Percentiles rank a stretch among this genome's conserved stretches.
These are phyloP conservation scores for Zizania palustris DNA, from an alignment of 202 grass and related monocot species.

Conservation along the genomic window DNA sequence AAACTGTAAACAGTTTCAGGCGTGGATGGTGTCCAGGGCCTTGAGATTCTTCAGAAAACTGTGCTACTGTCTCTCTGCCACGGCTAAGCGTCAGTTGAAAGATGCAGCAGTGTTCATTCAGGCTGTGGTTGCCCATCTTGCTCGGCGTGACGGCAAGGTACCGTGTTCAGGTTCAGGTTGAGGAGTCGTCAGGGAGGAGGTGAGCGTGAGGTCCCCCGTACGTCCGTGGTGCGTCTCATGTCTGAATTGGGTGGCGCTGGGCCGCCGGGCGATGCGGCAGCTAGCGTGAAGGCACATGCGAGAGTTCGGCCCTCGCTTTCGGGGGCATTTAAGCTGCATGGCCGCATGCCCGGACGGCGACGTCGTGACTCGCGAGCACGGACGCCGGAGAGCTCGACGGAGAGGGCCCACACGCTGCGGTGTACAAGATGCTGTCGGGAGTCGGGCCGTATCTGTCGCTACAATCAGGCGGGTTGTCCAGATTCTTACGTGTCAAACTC, in stretches of 20 bases:
- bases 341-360: conserved; percentile 47
- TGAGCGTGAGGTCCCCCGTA: conserved; percentile 13
- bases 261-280: conserved; percentile 37
- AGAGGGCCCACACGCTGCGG: neutral
- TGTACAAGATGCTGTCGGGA: conserved; percentile 35
- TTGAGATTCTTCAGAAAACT: neutral
- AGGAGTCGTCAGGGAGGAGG: neutral
- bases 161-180: conserved; percentile 1
- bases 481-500: no score
- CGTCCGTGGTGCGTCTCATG: neutral
- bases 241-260: conserved; percentile 22
- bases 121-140: neutral
- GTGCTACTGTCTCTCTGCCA: neutral
- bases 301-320: conserved; percentile 44
- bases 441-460: neutral
- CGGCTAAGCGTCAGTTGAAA: neutral
- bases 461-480: no score
- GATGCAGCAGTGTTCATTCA: neutral
- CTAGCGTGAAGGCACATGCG: conserved; percentile 35
- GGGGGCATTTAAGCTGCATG: conserved; percentile 29
- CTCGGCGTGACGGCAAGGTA: conserved; percentile 7
- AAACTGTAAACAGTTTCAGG: neutral
- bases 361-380: conserved; percentile 21
- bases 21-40: neutral
- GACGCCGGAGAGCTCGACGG: conserved; percentile 29